Evolutionary conservation across 1,284 basidiomycete species (phyloP), one percentile per base, ranked within the genome.

Genomic region (Xerocomus minutiporus): DNA sequence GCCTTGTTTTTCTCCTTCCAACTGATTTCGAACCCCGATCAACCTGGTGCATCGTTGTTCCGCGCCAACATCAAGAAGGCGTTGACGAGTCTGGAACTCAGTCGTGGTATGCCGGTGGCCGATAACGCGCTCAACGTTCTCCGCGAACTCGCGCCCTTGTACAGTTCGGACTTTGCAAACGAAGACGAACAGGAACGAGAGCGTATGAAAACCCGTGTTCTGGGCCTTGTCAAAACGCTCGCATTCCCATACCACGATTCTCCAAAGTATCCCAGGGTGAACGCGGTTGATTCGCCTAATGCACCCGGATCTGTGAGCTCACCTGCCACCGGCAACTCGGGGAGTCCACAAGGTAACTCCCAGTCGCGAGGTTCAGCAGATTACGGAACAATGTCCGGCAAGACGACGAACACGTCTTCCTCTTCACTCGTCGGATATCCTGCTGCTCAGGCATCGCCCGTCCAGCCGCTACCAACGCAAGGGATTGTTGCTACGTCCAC

Each of bases 1-100:
- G 86, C 86, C 48, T 90, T 91, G 84, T 90, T 90, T 71, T 90
- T 90, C 77, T 86, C 84, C 17, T 89, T 90, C 72, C 86, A 90
- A 63, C 77, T 90, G 38, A 85, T 90, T 61, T 79, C 82, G 46
- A 82, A 86, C 61, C 85, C 88, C 44, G 84, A 87, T 52, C 86
- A 89, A 60, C 83, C 84, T 45, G 86, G 84, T 23, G 86, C 84
- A 41, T 78, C 76, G 23, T 72, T 87, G 36, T 87, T 88, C 73
- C 83, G 86, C 32, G 77, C 78, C 46, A 86, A 85, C 60, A 84
- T 91, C 60, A 78, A 77, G 60, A 86, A 86, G 66, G 82, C 84
- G 8, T 75, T 84, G 52, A 66, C 73, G 13, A 82, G 81, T 11
- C 74, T 90, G 17, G 83, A 87, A 56, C 79, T 82, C 57, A 79